Percentiles rank a stretch among this genome's conserved stretches.
These are phyloP conservation scores for Colletotrichum somersetense DNA, from an alignment of 2,329 filamentous ascomycete genomes.

Conservation along the genomic window DNA sequence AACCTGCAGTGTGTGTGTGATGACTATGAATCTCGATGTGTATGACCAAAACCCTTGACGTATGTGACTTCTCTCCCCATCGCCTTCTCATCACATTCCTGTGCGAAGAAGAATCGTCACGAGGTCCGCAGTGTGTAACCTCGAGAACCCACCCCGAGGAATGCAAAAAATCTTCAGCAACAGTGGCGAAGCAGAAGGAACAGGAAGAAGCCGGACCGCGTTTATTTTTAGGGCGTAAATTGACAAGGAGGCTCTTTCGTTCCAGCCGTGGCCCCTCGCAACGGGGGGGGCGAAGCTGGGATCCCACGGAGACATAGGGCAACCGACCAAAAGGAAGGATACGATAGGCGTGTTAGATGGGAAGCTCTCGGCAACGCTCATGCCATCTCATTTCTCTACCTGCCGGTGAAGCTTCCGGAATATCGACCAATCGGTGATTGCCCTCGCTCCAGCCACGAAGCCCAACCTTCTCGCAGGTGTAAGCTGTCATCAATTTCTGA, in stretches of 20 bases:
- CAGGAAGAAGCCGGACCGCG: not conserved
- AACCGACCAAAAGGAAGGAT: not conserved
- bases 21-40: constrained; percentile 9
- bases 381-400: not conserved
- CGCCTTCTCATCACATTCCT: constrained; percentile 20
- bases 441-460: too few relatives aligned
- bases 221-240: not conserved
- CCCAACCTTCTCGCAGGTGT: not conserved
- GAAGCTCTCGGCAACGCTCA: not conserved
- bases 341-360: not conserved
- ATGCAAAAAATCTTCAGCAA: constrained; percentile 34
- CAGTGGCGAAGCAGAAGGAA: constrained; percentile 13
- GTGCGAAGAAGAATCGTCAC: not conserved
- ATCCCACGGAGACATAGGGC: constrained; percentile 16
- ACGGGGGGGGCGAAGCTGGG: constrained; percentile 16
- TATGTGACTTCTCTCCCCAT: not conserved
- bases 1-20: not conserved
- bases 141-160: constrained; percentile 7
- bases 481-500: not conserved
- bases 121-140: constrained; percentile 6
- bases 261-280: constrained; percentile 37
- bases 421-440: not conserved
- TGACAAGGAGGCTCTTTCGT: not conserved
- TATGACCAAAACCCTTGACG: not conserved
- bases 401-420: not conserved